These are phyloP conservation scores for Camellia lanceoleosa DNA, from an alignment of 148 eudicot species.

Conservation along the genomic window DNA sequence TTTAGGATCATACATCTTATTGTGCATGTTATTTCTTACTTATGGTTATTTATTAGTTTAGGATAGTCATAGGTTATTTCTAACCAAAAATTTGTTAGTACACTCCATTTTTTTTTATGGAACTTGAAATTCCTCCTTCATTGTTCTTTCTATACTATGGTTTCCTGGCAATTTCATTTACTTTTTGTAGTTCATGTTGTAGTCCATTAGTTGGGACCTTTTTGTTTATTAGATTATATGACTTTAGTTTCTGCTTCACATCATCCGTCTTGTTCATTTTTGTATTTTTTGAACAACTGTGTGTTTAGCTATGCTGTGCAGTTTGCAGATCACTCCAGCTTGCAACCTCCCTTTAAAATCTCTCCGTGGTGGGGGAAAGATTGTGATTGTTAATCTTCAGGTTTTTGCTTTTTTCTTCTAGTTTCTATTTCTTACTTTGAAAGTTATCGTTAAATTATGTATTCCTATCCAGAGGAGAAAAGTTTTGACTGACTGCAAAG, in stretches of 20 bases:
- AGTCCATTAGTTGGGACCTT: neutral
- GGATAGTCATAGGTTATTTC: neutral
- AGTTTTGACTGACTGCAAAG: neutral
- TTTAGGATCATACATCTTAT: neutral
- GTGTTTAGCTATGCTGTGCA: conserved; percentile 31
- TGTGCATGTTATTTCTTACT: neutral
- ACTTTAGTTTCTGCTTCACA: neutral
- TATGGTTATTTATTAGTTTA: neutral
- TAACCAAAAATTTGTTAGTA: neutral
- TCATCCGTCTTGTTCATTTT: neutral
- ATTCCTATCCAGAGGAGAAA: neutral
- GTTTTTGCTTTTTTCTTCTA: conserved; percentile 45
- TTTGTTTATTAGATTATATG: neutral
- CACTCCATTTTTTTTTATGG: neutral
- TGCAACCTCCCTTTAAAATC: conserved; percentile 89
- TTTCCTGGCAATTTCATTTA: too few species aligned
- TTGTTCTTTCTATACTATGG: neutral
- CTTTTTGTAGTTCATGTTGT: neutral
- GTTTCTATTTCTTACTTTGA: neutral
- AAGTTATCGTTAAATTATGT: neutral
- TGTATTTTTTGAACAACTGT: neutral
- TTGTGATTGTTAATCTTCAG: conserved; percentile 94
- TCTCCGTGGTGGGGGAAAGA: conserved; percentile 79
- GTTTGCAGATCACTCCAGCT: conserved; percentile 99
- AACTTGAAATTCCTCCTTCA: neutral